Evolutionary conservation across 257 asterid genomes (phyloP).

Genomic region (Anisodus tanguticus): DNA sequence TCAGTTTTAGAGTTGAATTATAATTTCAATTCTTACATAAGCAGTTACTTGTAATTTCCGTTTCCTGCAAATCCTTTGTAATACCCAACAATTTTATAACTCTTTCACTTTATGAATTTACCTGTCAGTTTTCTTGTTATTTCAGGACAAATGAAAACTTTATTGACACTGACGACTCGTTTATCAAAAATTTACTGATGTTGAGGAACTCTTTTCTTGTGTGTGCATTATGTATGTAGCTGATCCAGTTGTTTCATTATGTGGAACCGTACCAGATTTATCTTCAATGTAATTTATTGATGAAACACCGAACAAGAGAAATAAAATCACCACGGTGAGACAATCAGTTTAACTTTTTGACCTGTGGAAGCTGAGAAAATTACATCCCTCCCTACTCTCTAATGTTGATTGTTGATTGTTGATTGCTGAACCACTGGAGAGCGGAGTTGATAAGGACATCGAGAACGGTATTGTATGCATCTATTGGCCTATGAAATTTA

Average conservation of each 20-base stretch:
- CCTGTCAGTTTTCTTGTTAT: neutral
- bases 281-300: constrained; percentile 97
- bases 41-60: too few species aligned
- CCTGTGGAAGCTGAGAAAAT: neutral
- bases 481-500: constrained; percentile 59
- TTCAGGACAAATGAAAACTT: neutral
- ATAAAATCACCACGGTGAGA: constrained; percentile 94
- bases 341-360: neutral
- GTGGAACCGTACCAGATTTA: constrained; percentile 91
- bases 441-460: constrained; percentile 90
- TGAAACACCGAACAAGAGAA: constrained; percentile 96
- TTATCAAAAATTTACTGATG: neutral
- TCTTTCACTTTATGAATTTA: neutral
- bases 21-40: too few species aligned
- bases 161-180: neutral
- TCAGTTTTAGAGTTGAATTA: too few species aligned
- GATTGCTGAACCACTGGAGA: constrained; percentile 95
- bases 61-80: too few species aligned
- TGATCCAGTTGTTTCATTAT: constrained; percentile 94
- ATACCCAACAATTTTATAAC: too few species aligned
- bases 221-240: constrained; percentile 61
- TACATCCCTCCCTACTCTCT: neutral
- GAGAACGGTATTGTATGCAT: constrained; percentile 86
- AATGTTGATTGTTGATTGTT: constrained; percentile 29
- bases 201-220: constrained; percentile 19